These are phyloP conservation scores for Pinus taeda DNA, from an alignment of 75 land plant genomes.

Conservation along the genomic window DNA sequence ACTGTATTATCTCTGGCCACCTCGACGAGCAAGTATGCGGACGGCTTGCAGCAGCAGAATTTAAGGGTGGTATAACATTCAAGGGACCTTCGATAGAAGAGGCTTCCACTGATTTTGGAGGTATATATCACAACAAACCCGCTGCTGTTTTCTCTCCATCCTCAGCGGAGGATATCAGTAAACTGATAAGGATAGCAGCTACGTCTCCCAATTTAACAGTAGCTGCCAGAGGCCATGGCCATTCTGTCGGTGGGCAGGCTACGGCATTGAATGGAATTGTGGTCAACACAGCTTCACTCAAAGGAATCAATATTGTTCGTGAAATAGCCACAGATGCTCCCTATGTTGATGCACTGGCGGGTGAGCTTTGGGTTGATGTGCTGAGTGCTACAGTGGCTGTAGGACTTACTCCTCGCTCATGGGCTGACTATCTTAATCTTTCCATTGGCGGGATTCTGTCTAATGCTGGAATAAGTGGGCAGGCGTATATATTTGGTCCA, in stretches of 20 bases:
- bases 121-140: too few species aligned
- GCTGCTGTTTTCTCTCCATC: too few species aligned
- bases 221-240: constrained; percentile 38
- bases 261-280: constrained; percentile 66
- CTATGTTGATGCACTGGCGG: too few species aligned
- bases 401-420: too few species aligned
- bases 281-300: constrained; percentile 45
- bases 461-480: too few species aligned
- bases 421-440: too few species aligned
- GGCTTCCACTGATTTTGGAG: too few species aligned
- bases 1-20: neutral
- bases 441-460: too few species aligned
- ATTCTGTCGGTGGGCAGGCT: constrained; percentile 73
- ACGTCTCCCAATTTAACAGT: constrained; percentile 46
- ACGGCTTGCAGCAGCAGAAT: neutral
- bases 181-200: constrained; percentile 30
- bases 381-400: too few species aligned
- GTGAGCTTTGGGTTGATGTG: too few species aligned
- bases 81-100: neutral
- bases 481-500: too few species aligned
- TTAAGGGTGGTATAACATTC: neutral
- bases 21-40: neutral
- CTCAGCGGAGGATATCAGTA: constrained; percentile 16
- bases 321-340: neutral
- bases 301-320: too few species aligned